Evolutionary conservation across 345 rosid species (phyloP), one percentile per base, ranked within the genome.

Genomic region (Fremontodendron californicum): DNA sequence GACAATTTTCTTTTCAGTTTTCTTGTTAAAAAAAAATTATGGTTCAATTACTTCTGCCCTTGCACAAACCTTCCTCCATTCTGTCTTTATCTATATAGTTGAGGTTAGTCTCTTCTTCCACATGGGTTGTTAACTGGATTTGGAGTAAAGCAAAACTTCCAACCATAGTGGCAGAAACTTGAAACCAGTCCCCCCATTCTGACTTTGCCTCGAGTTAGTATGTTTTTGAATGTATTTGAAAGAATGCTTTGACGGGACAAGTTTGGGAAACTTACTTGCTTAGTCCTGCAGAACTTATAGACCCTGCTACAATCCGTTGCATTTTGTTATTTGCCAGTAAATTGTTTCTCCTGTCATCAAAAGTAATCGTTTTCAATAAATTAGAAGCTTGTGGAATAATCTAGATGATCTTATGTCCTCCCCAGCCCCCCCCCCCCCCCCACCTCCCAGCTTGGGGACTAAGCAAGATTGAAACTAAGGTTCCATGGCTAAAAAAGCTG

Each of bases 341-440:
- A 72, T 72, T 52, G n/a, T 31, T 52, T 72, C 31, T 52, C 57
- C 8, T 48, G 40, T 69, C 57, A 29, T 69, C 23, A 16, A 16
- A 46, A 46, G 40, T 16, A 19, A 5, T 18, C 3, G 1, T 31
- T 49, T 49, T 70, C 9, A 18, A 43, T 43, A 42, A 12, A 23
- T 43, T 23, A 27, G n/a, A 69, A 69, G 39, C 55, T 45, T 25
- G 37, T 69, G 73, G n/a, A 69, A 69, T 25, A 69, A 21, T 63
- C 27, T 39, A 40, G 55, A 69, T 46, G 73, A 39, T 25, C 37
- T 45, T 27, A 31, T 18, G 43, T 70, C 58, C 25, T 46, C 58
- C 39, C 8, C 8, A 46, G 23, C 40, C 25, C 23, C 8, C 9
- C 42, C 37, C 33, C 62, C 25, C 23, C 8, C 9, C 42, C 37